Evolutionary conservation across 345 rosid species (phyloP).

Genomic region (Geranium rotundifolium): DNA sequence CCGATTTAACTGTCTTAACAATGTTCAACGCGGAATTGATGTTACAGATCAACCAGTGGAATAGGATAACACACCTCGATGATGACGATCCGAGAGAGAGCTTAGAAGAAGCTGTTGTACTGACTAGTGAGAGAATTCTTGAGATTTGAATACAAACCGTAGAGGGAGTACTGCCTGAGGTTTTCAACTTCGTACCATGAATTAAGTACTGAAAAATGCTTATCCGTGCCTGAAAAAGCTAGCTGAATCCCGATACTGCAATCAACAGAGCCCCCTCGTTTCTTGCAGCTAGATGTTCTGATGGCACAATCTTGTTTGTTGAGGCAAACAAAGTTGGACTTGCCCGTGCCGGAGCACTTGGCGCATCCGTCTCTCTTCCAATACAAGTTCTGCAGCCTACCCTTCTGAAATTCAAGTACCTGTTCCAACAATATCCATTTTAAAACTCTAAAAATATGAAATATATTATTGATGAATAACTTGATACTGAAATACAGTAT

Average conservation of each 20-base stretch:
- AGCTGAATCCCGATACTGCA: slow-evolving; percentile 93
- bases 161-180: slow-evolving; percentile 87
- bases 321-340: slow-evolving; percentile 56
- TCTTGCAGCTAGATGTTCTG: slow-evolving; percentile 51
- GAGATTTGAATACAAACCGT: slow-evolving; percentile 71
- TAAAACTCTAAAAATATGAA: too few relatives aligned
- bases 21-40: background rate
- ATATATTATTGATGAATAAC: too few relatives aligned
- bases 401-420: slow-evolving; percentile 91
- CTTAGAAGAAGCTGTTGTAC: slow-evolving; percentile 51
- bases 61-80: too few relatives aligned
- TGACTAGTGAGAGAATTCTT: slow-evolving; percentile 58
- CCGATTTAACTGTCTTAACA: too few relatives aligned
- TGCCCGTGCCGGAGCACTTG: slow-evolving; percentile 39
- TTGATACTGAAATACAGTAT: too few relatives aligned
- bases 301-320: slow-evolving; percentile 82
- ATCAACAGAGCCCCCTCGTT: slow-evolving; percentile 59
- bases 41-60: background rate
- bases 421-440: slow-evolving; percentile 9
- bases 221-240: slow-evolving; percentile 96
- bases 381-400: slow-evolving; percentile 81
- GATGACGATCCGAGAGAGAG: background rate
- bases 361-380: slow-evolving; percentile 97
- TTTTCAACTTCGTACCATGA: slow-evolving; percentile 96
- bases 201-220: slow-evolving; percentile 69